Evolutionary conservation across 2,329 filamentous ascomycete genomes (phyloP).

Genomic region (Cercospora janseana): DNA sequence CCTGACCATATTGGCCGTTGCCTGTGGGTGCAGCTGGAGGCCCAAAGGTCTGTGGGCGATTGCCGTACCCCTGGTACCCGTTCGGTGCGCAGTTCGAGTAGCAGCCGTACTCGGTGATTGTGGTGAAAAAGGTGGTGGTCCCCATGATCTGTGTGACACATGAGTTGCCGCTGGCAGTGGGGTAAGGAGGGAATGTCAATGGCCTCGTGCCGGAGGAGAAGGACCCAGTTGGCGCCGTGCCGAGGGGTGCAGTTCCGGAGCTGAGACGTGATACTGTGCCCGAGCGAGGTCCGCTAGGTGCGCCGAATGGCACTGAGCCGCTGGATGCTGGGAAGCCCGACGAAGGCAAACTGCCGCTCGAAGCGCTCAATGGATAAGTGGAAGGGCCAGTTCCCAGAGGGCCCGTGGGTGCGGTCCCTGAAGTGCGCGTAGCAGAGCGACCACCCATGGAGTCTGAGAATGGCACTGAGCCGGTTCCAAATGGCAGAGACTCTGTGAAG

Average conservation of each 20-base stretch:
- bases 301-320: constrained; percentile 15
- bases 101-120: constrained; percentile 26
- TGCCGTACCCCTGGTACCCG: constrained; percentile 14
- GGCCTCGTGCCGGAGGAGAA: constrained; percentile 16
- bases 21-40: constrained; percentile 13
- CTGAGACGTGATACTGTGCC: constrained; percentile 11
- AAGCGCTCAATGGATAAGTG: neutral
- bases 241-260: constrained; percentile 14
- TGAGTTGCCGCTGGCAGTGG: constrained; percentile 18
- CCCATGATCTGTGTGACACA: constrained; percentile 27
- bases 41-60: constrained; percentile 17
- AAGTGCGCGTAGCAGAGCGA: constrained; percentile 9
- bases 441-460: constrained; percentile 10
- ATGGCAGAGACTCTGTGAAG: neutral
- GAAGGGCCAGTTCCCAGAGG: constrained; percentile 10
- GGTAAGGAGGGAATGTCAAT: constrained; percentile 20
- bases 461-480: neutral
- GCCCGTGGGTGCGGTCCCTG: constrained; percentile 9
- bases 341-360: constrained; percentile 4
- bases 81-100: constrained; percentile 23
- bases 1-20: neutral
- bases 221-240: constrained; percentile 12
- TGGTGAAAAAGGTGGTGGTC: constrained; percentile 29
- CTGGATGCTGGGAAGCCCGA: constrained; percentile 5
- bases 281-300: constrained; percentile 15